These are phyloP conservation scores for Kalanchoe fedtschenkoi DNA, from an alignment of 164 flowering plant genomes.

Conservation along the genomic window DNA sequence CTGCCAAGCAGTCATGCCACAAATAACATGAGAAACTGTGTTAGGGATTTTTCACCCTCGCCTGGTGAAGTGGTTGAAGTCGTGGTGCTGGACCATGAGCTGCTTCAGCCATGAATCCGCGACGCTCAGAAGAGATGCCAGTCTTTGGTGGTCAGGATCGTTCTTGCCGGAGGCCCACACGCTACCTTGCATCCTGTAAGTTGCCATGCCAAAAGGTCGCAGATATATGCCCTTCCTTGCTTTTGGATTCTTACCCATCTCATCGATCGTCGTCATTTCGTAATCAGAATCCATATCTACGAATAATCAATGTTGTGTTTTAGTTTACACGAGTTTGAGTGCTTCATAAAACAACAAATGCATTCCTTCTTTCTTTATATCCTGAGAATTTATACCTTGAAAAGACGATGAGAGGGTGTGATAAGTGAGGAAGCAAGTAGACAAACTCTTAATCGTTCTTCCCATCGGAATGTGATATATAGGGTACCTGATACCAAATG, in stretches of 20 bases:
- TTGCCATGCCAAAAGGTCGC: slow-evolving; percentile 3
- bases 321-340: background rate
- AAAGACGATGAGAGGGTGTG: slow-evolving; percentile 4
- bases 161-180: background rate
- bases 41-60: background rate
- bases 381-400: slow-evolving; percentile 1
- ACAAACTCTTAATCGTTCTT: background rate
- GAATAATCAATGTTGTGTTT: background rate
- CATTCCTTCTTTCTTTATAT: background rate
- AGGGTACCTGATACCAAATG: slow-evolving; percentile 4
- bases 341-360: background rate
- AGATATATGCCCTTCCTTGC: background rate
- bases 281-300: slow-evolving; percentile 3
- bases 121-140: background rate
- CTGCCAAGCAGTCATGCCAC: background rate
- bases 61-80: background rate
- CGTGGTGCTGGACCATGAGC: slow-evolving; percentile 3
- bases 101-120: slow-evolving; percentile 3
- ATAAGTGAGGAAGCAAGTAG: slow-evolving; percentile 3
- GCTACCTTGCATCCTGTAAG: background rate
- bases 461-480: slow-evolving; percentile 5
- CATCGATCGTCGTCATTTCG: background rate
- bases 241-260: slow-evolving; percentile 2
- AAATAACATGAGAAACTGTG: background rate
- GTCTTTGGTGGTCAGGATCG: background rate